Evolutionary conservation across 2,329 filamentous ascomycete species (phyloP).

Genomic region (Tolypocladium nubicola): DNA sequence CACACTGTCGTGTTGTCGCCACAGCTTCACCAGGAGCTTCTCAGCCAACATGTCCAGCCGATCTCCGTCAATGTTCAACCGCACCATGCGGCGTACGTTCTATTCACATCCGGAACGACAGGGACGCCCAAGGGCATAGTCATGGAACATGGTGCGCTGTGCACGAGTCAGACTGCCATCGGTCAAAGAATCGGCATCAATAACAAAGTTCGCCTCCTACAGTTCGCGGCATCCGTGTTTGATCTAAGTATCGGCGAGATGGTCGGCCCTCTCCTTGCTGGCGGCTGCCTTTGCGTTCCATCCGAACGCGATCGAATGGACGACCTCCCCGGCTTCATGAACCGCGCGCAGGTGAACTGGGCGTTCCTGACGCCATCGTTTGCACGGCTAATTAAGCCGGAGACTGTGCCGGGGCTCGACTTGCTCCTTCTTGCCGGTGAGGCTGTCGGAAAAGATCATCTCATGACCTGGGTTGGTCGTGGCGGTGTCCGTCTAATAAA

Average conservation of each 20-base stretch:
- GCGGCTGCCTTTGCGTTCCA: slow-evolving; percentile 4
- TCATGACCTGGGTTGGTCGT: too few species aligned
- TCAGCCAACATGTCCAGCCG: not conserved
- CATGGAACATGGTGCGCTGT: slow-evolving; percentile 8
- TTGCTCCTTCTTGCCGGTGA: slow-evolving; percentile 3
- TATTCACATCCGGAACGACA: slow-evolving; percentile 50
- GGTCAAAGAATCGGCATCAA: too few species aligned
- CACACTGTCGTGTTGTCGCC: too few species aligned
- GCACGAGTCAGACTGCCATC: not conserved
- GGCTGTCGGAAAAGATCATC: not conserved
- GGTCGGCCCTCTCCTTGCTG: slow-evolving; percentile 1
- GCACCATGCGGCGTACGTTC: slow-evolving; percentile 29
- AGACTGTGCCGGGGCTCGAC: slow-evolving; percentile 1
- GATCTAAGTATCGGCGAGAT: slow-evolving; percentile 4
- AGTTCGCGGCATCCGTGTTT: slow-evolving; percentile 6
- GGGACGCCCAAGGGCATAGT: slow-evolving; percentile 47
- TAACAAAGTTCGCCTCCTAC: slow-evolving; percentile 1
- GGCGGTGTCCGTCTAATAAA: too few species aligned
- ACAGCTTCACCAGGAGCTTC: too few species aligned
- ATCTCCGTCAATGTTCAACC: too few species aligned
- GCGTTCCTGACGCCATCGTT: slow-evolving; percentile 3
- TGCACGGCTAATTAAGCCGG: not conserved
- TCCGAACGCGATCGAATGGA: not conserved
- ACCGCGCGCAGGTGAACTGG: not conserved
- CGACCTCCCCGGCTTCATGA: not conserved